A percentile compares a stretch with the other conserved stretches of the same genome.
Evolutionary conservation across 441 rosid genomes (phyloP).

Genomic region (Adansonia rubrostipa): DNA sequence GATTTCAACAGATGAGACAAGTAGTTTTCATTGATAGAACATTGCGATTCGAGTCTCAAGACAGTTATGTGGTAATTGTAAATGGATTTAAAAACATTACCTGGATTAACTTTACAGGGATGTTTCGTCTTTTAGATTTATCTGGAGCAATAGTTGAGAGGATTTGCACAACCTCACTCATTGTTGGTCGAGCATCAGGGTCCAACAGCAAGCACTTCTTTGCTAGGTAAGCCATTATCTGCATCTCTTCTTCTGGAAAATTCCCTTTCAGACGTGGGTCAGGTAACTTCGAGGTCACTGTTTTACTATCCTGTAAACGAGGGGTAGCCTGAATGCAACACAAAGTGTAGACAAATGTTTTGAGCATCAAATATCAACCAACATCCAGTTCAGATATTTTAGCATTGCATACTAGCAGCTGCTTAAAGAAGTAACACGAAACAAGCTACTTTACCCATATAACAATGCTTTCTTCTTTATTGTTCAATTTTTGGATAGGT

Average conservation of each 20-base stretch:
- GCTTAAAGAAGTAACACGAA: neutral
- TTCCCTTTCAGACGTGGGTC: slow-evolving; percentile 75
- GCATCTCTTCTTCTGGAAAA: slow-evolving; percentile 84
- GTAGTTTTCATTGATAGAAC: too few species aligned
- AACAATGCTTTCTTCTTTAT: slow-evolving; percentile 91
- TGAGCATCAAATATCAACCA: slow-evolving; percentile 15
- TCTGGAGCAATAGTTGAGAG: slow-evolving; percentile 83
- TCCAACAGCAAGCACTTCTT: slow-evolving; percentile 89
- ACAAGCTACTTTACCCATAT: slow-evolving; percentile 68
- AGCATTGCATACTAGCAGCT: neutral
- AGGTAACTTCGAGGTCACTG: slow-evolving; percentile 67
- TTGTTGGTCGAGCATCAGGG: slow-evolving; percentile 91
- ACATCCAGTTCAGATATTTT: slow-evolving; percentile 6
- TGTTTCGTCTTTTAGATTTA: slow-evolving; percentile 63
- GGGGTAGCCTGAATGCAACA: slow-evolving; percentile 69
- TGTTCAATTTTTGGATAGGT: slow-evolving; percentile 70
- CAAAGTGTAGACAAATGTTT: neutral
- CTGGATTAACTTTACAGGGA: slow-evolving; percentile 66
- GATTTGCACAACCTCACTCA: slow-evolving; percentile 96
- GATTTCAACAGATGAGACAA: too few species aligned
- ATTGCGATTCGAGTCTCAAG: too few species aligned
- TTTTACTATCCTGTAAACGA: slow-evolving; percentile 65
- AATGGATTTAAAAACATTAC: slow-evolving; percentile 38
- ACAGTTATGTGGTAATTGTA: neutral
- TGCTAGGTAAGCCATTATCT: slow-evolving; percentile 86